Percentiles rank a stretch among this genome's conserved stretches.
Evolutionary conservation across 768 basidiomycete genomes (phyloP).

Genomic region (Plicaturopsis crispa): DNA sequence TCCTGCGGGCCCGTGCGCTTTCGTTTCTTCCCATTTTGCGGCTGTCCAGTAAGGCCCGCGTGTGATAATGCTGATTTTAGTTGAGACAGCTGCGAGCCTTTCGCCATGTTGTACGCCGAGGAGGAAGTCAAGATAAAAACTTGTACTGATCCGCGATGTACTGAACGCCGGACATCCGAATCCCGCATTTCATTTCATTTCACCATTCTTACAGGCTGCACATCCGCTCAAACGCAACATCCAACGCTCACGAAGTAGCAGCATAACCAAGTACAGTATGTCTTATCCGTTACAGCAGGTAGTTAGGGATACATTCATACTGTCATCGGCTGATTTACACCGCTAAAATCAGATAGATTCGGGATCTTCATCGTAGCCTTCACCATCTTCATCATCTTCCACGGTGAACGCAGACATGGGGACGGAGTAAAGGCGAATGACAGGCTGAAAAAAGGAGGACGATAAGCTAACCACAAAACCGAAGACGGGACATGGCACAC

Average conservation of each 20-base stretch:
- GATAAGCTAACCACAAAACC: conserved; percentile 7
- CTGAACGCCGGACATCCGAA: too few relatives aligned
- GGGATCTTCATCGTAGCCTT: conserved; percentile 32
- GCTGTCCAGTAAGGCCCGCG: conserved; percentile 66
- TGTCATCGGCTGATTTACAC: too few relatives aligned
- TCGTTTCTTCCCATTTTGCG: conserved; percentile 57
- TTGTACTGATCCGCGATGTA: too few relatives aligned
- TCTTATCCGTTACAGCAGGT: too few relatives aligned
- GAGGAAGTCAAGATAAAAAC: background rate
- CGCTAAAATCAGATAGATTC: too few relatives aligned
- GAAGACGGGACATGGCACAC: conserved; percentile 15
- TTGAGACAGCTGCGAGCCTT: conserved; percentile 86
- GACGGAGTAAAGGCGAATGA: conserved; percentile 91
- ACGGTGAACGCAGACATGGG: conserved; percentile 80
- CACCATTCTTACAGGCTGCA: too few relatives aligned
- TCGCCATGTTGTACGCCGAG: conserved; percentile 44
- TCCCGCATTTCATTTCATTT: too few relatives aligned
- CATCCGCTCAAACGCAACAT: too few relatives aligned
- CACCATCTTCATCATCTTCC: conserved; percentile 63
- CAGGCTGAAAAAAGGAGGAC: conserved; percentile 50
- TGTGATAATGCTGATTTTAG: conserved; percentile 79
- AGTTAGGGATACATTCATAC: too few relatives aligned
- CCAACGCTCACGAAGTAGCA: too few relatives aligned
- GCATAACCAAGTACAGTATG: too few relatives aligned
- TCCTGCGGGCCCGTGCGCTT: conserved; percentile 55